phyloP scores from a whole-genome alignment of 768 basidiomycete genomes.

The Strobilomyces echinocephalus region DNA sequence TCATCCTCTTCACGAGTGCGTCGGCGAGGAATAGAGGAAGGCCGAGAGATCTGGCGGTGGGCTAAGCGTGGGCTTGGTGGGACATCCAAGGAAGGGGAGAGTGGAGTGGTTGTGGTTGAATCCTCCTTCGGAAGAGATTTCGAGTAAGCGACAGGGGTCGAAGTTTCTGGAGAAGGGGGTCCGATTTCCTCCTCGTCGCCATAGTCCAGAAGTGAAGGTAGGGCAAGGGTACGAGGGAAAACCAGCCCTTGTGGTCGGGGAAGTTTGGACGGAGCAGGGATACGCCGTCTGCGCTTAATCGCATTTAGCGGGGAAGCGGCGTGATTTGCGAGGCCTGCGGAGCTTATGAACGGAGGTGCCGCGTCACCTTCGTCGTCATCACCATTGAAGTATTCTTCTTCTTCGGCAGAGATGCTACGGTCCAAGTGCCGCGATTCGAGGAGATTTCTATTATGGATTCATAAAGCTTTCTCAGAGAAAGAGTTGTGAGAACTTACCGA shows the following conservation, averaged over 20 bases:
- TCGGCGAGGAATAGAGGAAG: conserved; percentile 44
- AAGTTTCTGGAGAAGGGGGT: conserved; percentile 12
- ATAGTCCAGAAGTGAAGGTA: conserved; percentile 71
- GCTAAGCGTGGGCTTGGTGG: conserved; percentile 36
- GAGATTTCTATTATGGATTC: conserved; percentile 31
- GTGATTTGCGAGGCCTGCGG: conserved; percentile 24
- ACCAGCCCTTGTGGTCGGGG: conserved; percentile 40
- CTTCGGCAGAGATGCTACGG: conserved; percentile 62
- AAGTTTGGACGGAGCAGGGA: conserved; percentile 41
- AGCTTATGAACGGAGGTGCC: conserved; percentile 30
- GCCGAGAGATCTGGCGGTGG: conserved; percentile 35
- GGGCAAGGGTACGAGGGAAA: conserved; percentile 45
- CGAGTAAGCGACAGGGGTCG: conserved; percentile 6
- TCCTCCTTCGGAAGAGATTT: conserved; percentile 16
- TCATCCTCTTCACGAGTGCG: conserved; percentile 46
- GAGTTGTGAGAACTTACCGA: conserved; percentile 37
- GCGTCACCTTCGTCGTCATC: conserved; percentile 74
- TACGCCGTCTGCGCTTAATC: conserved; percentile 58
- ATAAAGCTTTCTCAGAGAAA: not conserved
- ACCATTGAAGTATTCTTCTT: conserved; percentile 91
- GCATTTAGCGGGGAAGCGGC: conserved; percentile 31
- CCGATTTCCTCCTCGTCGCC: conserved; percentile 51
- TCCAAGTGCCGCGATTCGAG: conserved; percentile 40
- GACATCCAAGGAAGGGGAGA: conserved; percentile 33
- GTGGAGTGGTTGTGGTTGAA: conserved; percentile 20